Conservation (phyloP, 768 basidiomycete species). For the Fomitopsis pulvina region DNA sequence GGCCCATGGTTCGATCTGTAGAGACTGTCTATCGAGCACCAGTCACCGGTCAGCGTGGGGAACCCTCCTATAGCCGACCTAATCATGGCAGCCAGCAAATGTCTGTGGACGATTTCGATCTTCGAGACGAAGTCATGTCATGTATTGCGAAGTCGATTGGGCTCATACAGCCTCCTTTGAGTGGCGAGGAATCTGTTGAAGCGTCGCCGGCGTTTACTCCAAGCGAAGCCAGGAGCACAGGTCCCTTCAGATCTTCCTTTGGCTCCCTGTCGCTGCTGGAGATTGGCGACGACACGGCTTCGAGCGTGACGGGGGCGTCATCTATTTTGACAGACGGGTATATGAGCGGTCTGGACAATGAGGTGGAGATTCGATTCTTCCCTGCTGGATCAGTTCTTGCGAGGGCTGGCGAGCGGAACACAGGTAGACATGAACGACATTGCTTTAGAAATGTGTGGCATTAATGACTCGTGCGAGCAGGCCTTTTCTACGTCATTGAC, state of each 20-base stretch:
- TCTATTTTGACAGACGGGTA: slow-evolving; percentile 43
- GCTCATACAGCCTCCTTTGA: slow-evolving; percentile 78
- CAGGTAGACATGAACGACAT: slow-evolving; percentile 38
- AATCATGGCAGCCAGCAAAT: slow-evolving; percentile 20
- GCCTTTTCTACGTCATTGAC: slow-evolving; percentile 91
- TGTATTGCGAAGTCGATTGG: slow-evolving; percentile 98
- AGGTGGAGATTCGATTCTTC: slow-evolving; percentile 94
- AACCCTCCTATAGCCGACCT: slow-evolving; percentile 5
- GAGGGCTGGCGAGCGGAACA: slow-evolving; percentile 84
- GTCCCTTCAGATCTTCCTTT: slow-evolving; percentile 57
- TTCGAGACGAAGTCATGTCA: slow-evolving; percentile 95
- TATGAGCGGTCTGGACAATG: slow-evolving; percentile 86
- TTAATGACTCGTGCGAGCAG: slow-evolving; percentile 25
- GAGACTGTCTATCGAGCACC: slow-evolving; percentile 12
- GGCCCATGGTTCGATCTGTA: slow-evolving; percentile 14
- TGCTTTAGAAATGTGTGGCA: not conserved
- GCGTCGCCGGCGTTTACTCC: slow-evolving; percentile 59
- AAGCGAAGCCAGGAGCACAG: slow-evolving; percentile 29
- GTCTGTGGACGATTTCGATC: slow-evolving; percentile 74
- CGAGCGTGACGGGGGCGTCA: slow-evolving; percentile 58
- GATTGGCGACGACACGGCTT: slow-evolving; percentile 57
- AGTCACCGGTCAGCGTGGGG: slow-evolving; percentile 5
- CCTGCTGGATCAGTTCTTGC: slow-evolving; percentile 80
- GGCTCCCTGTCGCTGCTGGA: slow-evolving; percentile 70
- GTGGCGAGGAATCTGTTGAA: slow-evolving; percentile 57